Percentiles rank a stretch among this genome's conserved stretches.
These are phyloP conservation scores for Coprinellus aureogranulatus DNA, from an alignment of 768 basidiomycete species.

Conservation along the genomic window DNA sequence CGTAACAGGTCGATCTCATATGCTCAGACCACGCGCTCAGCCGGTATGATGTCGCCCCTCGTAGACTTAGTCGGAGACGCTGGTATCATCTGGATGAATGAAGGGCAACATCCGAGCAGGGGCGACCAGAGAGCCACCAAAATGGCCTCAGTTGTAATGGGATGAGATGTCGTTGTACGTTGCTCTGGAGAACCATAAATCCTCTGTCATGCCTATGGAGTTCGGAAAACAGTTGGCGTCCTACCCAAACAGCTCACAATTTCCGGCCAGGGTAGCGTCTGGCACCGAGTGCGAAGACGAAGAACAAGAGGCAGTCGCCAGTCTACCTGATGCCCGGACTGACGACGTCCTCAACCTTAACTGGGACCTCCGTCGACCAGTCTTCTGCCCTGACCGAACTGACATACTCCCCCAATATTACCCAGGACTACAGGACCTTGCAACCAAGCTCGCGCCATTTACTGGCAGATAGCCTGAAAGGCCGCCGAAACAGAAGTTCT, in stretches of 20 bases:
- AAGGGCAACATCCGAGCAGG: too few species aligned
- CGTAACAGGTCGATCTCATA: too few species aligned
- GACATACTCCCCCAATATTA: slow-evolving; percentile 44
- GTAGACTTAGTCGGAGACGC: too few species aligned
- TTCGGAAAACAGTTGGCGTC: not conserved
- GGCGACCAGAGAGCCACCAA: too few species aligned
- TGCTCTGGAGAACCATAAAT: not conserved
- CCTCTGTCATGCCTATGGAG: not conserved
- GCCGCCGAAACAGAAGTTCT: too few species aligned
- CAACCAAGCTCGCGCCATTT: slow-evolving; percentile 40
- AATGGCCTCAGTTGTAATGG: slow-evolving; percentile 18
- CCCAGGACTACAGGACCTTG: slow-evolving; percentile 50
- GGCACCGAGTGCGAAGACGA: slow-evolving; percentile 36
- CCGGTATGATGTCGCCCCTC: too few species aligned
- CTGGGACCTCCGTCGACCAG: slow-evolving; percentile 49
- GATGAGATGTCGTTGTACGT: slow-evolving; percentile 18
- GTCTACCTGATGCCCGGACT: slow-evolving; percentile 21
- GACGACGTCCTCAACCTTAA: slow-evolving; percentile 57
- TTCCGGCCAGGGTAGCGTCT: too few species aligned
- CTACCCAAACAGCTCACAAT: too few species aligned
- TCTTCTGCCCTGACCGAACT: slow-evolving; percentile 39
- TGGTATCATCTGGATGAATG: too few species aligned
- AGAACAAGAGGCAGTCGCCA: slow-evolving; percentile 44
- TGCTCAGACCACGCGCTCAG: too few species aligned
- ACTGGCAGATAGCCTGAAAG: slow-evolving; percentile 65